Evolutionary conservation across 1,139 yeast genomes (phyloP), one percentile per base, ranked within the genome.

Genomic region (Protomyces lactucae-debilis): DNA sequence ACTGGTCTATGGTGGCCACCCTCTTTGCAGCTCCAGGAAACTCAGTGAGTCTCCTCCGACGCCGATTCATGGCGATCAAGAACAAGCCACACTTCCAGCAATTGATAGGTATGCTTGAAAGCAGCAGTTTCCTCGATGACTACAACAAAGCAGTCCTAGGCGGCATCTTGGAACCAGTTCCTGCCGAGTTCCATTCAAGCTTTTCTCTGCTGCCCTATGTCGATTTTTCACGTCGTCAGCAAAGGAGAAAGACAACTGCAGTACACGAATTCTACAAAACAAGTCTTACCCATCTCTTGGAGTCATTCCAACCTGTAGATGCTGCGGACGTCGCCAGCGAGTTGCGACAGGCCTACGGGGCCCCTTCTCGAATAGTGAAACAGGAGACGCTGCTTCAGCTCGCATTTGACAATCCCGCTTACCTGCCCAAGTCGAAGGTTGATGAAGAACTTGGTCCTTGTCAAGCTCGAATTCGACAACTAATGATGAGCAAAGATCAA

Each of bases 71-170:
- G 12, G 28, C 57, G 5, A 28, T 48, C n/a, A 52, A 57, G 18
- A 43, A 52, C 18, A 55, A 51, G 6, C 28, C 52, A 3, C 28
- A 43, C 21, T 18, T 52, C 21, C 37, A 28, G 12, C 37, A 32
- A 5, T 18, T 52, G n/a, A 51, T 52, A 4, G 32, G 23, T n/a
- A 40, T 52, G 32, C 28, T 59, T 6, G 32, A 18, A 12, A 59
- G 63, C 36, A 35, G 28, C 4, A 43, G 52, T 12, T 59, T 59
- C 18, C 45, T 55, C 14, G 45, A 37, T 9, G 35, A 40, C 21
- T 59, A 59, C 55, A 59, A 59, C 23, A 52, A 59, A 40, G 63
- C 57, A 3, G 63, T 59, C 16, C 18, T 10, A 32, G 28, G 10
- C 25, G 57, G 43, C 12, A 45, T 25, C 9, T 16, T 59, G 18